Evolutionary conservation across 306 rosid species (phyloP).

Genomic region (Trifolium repens): DNA sequence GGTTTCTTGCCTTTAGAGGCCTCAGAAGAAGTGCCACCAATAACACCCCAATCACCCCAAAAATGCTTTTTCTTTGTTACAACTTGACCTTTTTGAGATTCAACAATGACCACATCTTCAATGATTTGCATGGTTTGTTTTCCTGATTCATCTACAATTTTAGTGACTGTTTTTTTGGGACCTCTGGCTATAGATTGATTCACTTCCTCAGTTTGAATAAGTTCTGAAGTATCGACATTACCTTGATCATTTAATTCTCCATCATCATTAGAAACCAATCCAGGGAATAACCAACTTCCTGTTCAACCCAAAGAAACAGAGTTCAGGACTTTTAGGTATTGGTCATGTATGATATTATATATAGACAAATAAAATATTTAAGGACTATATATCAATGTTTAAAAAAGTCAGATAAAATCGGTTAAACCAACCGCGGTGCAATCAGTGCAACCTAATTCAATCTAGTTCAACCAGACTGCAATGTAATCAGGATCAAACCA

Average conservation of each 20-base stretch:
- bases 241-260: slow-evolving; percentile 44
- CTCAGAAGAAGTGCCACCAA: neutral
- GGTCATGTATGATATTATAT: neutral
- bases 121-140: neutral
- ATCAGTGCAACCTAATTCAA: no score
- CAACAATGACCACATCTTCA: slow-evolving; percentile 1
- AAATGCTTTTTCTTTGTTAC: slow-evolving; percentile 20
- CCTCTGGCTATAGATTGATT: neutral
- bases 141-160: slow-evolving; percentile 22
- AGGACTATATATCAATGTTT: neutral
- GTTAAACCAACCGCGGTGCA: no score
- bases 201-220: neutral
- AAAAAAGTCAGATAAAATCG: neutral
- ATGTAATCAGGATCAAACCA: neutral
- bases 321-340: neutral
- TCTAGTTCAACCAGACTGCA: neutral
- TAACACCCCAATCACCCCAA: slow-evolving; percentile 35
- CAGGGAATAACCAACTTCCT: slow-evolving; percentile 60
- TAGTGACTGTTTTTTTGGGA: neutral
- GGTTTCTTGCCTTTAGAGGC: neutral
- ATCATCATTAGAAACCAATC: neutral
- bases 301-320: slow-evolving; percentile 21
- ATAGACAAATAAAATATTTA: no score
- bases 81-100: slow-evolving; percentile 9
- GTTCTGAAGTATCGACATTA: slow-evolving; percentile 33